These are phyloP conservation scores for Pterulicium gracile DNA, from an alignment of 1,284 basidiomycete species.

Conservation along the genomic window DNA sequence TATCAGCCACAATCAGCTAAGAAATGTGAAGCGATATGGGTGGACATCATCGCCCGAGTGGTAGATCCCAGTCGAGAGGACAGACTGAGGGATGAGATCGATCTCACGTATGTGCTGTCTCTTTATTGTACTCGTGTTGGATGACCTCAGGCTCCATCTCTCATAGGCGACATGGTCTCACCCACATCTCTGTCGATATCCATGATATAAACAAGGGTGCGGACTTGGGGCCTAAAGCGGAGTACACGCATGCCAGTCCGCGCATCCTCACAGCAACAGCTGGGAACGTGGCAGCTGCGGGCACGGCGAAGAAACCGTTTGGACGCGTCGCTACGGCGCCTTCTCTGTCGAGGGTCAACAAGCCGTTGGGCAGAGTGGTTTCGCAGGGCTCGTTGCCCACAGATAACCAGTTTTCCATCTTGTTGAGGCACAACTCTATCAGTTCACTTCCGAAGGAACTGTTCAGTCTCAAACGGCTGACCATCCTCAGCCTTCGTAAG, in stretches of 20 bases:
- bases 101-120: not conserved
- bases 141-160: not conserved
- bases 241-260: not conserved
- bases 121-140: not conserved
- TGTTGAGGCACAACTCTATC: slow-evolving; percentile 37
- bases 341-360: not conserved
- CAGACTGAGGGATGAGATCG: not conserved
- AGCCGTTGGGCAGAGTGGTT: not conserved
- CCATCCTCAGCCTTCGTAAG: slow-evolving; percentile 47
- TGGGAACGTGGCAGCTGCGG: not conserved
- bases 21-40: not conserved
- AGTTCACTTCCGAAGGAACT: slow-evolving; percentile 37
- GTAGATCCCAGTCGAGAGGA: not conserved
- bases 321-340: not conserved
- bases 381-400: not conserved
- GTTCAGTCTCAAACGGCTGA: slow-evolving; percentile 38
- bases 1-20: too few species aligned
- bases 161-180: not conserved
- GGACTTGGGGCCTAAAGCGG: not conserved
- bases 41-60: not conserved
- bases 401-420: slow-evolving; percentile 30
- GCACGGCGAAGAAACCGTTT: not conserved
- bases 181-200: not conserved
- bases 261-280: not conserved
- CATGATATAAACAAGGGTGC: not conserved